Conservation (phyloP, 169 alveolate species). For the Cryptosporidium xiaoi region DNA sequence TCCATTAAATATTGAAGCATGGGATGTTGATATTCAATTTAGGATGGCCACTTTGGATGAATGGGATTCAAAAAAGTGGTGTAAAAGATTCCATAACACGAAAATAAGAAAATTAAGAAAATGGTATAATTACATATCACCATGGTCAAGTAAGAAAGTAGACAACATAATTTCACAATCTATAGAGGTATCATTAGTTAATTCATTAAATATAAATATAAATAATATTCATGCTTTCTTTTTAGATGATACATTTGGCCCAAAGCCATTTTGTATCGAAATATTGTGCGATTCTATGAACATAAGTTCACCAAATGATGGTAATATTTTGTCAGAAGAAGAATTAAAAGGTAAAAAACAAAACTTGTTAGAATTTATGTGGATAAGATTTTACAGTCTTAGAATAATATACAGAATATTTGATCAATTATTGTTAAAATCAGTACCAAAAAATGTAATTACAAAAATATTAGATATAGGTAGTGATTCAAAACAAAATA, state of each 20-base stretch:
- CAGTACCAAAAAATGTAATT: slow-evolving; percentile 56
- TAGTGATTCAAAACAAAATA: neutral
- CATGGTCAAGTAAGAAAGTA: slow-evolving; percentile 76
- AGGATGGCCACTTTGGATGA: slow-evolving; percentile 65
- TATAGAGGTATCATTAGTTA: slow-evolving; percentile 81
- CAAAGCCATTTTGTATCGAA: slow-evolving; percentile 83
- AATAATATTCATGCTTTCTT: slow-evolving; percentile 80
- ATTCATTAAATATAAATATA: slow-evolving; percentile 80
- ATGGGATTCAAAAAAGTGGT: slow-evolving; percentile 65
- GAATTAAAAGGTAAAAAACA: slow-evolving; percentile 74
- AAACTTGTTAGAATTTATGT: slow-evolving; percentile 76
- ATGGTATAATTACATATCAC: slow-evolving; percentile 60
- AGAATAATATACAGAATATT: slow-evolving; percentile 60
- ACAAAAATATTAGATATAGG: slow-evolving; percentile 26
- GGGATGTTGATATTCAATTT: slow-evolving; percentile 66
- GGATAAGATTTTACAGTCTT: slow-evolving; percentile 78
- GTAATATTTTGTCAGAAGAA: slow-evolving; percentile 34
- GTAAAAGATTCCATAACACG: slow-evolving; percentile 39
- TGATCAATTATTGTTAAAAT: slow-evolving; percentile 9
- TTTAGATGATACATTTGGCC: slow-evolving; percentile 83
- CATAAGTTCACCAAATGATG: slow-evolving; percentile 29
- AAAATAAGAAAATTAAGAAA: slow-evolving; percentile 20
- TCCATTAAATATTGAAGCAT: slow-evolving; percentile 57
- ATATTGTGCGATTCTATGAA: slow-evolving; percentile 34
- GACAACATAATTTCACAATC: slow-evolving; percentile 79